Percentiles rank a stretch among this genome's conserved stretches.
Conservation (phyloP, 768 basidiomycete species). For the Strobilomyces echinocephalus region DNA sequence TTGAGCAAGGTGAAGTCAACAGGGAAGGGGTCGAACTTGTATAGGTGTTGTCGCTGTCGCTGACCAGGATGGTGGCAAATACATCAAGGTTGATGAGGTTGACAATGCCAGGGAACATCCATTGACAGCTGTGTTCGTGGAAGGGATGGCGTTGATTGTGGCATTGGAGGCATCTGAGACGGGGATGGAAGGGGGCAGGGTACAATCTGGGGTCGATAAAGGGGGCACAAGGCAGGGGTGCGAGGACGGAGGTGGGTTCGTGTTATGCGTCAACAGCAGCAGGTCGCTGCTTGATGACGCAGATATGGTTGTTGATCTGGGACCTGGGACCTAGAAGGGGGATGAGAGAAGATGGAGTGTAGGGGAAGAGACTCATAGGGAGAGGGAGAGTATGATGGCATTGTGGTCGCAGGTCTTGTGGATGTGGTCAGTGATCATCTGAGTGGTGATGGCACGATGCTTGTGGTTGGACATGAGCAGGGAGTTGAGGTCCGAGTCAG, state of each 20-base stretch:
- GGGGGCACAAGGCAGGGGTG: no score
- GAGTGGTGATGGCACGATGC: constrained; percentile 15
- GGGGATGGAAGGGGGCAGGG: constrained; percentile 15
- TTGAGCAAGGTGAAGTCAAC: constrained; percentile 15
- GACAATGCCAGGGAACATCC: constrained; percentile 12
- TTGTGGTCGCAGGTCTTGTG: constrained; percentile 28
- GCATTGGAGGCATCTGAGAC: constrained; percentile 18
- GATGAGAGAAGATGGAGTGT: neutral
- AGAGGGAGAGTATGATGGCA: constrained; percentile 36
- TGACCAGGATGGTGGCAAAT: constrained; percentile 16
- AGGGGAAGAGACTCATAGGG: constrained; percentile 31
- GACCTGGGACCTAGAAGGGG: no score
- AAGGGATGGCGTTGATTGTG: constrained; percentile 1
- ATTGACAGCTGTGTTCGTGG: neutral
- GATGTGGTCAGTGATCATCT: constrained; percentile 25
- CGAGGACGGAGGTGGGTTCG: neutral
- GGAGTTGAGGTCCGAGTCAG: constrained; percentile 17
- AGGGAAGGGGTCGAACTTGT: constrained; percentile 34
- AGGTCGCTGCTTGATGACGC: constrained; percentile 35
- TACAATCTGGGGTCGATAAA: constrained; percentile 1
- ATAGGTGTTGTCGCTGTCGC: constrained; percentile 43
- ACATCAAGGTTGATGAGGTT: constrained; percentile 24
- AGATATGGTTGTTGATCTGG: constrained; percentile 35
- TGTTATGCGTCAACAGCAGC: constrained; percentile 9
- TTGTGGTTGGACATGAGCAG: constrained; percentile 20